Evolutionary conservation across 805 yeast species (phyloP).

Genomic region (Schwanniomyces sp.): DNA sequence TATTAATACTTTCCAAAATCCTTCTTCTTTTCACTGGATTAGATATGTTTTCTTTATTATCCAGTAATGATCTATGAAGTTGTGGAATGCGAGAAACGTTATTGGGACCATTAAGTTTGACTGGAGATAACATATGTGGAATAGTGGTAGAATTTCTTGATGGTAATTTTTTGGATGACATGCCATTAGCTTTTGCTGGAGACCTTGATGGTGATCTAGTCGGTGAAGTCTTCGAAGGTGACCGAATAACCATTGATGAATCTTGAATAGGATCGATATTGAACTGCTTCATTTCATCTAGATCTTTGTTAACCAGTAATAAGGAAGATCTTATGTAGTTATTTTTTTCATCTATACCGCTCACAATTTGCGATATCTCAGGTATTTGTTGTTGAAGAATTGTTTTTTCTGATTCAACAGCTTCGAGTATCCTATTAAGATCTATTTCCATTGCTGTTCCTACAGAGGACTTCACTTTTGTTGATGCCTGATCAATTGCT

Average conservation of each 20-base stretch:
- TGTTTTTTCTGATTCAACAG: constrained; percentile 2
- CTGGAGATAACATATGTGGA: background rate
- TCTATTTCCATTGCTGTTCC: constrained; percentile 7
- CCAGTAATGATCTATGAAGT: constrained; percentile 3
- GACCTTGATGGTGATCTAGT: constrained; percentile 5
- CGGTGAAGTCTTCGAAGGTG: constrained; percentile 2
- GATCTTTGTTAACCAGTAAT: background rate
- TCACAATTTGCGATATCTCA: constrained; percentile 5
- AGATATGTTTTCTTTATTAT: constrained; percentile 3
- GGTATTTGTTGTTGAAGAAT: constrained; percentile 1
- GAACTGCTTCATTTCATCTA: constrained; percentile 5
- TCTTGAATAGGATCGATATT: constrained; percentile 3
- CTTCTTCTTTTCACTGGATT: constrained; percentile 10
- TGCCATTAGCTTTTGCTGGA: constrained; percentile 3
- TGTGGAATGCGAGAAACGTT: constrained; percentile 6
- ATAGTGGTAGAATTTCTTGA: background rate
- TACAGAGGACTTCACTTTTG: constrained; percentile 6
- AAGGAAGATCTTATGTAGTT: background rate
- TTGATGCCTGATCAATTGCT: constrained; percentile 5
- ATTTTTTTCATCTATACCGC: constrained; percentile 7
- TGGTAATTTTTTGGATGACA: background rate
- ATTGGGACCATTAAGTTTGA: background rate
- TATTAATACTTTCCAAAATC: constrained; percentile 5
- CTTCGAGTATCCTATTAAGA: constrained; percentile 2
- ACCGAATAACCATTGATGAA: background rate